These are phyloP conservation scores for Phalaenopsis equestris DNA, from an alignment of 106 monocot species.

Conservation along the genomic window DNA sequence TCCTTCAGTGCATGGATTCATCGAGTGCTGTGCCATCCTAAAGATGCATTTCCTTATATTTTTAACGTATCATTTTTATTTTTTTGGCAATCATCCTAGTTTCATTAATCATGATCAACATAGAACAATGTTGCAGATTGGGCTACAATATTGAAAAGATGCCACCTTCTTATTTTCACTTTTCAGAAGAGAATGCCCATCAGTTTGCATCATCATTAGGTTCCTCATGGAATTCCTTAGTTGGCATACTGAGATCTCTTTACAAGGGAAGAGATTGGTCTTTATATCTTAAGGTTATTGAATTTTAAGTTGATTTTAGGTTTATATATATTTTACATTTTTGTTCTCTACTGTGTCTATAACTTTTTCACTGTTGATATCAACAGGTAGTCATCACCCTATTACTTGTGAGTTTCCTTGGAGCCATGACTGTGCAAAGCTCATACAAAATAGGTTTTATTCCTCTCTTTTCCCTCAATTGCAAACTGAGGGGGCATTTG, in stretches of 20 bases:
- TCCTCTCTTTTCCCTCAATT: neutral
- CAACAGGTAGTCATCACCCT: conserved; percentile 32
- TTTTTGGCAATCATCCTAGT: neutral
- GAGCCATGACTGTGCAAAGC: conserved; percentile 30
- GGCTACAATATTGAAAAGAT: conserved; percentile 78
- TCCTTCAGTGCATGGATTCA: neutral
- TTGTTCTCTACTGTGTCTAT: neutral
- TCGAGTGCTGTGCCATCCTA: neutral
- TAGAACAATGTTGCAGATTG: conserved; percentile 32
- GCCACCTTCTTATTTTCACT: conserved; percentile 54
- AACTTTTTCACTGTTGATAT: conserved; percentile 7
- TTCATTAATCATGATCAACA: conserved; percentile 1
- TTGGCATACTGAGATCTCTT: conserved; percentile 57
- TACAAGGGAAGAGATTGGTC: conserved; percentile 85
- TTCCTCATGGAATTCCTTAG: conserved; percentile 70
- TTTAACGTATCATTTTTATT: neutral
- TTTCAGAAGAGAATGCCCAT: conserved; percentile 53
- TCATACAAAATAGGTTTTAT: conserved; percentile 55
- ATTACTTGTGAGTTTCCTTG: conserved; percentile 38
- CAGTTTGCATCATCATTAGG: conserved; percentile 34
- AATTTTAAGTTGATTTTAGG: neutral
- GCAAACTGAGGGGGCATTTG: too few relatives aligned
- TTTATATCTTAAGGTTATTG: conserved; percentile 54
- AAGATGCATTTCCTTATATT: neutral
- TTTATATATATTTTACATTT: neutral